These are phyloP conservation scores for Sicyos baderoa DNA, from an alignment of 306 rosid species.

Conservation along the genomic window DNA sequence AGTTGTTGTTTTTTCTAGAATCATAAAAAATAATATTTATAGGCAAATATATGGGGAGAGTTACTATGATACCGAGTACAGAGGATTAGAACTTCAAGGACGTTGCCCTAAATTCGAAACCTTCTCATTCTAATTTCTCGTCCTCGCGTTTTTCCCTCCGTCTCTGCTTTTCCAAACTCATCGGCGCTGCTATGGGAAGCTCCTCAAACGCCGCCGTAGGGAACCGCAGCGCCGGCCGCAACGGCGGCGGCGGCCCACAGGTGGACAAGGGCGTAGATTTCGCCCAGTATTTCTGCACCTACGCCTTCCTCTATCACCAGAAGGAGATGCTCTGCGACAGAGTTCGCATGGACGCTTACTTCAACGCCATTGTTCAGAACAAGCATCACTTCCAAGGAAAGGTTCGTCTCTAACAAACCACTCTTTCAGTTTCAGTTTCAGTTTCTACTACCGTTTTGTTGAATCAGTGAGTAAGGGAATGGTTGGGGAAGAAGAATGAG, in stretches of 20 bases:
- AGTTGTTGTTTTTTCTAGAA: no score
- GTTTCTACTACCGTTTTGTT: no score
- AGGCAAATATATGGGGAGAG: no score
- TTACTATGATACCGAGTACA: not conserved
- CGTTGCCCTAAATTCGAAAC: constrained; percentile 20
- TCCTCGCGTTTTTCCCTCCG: not conserved
- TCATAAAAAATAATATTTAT: no score
- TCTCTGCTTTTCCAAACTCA: no score
- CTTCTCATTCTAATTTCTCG: not conserved
- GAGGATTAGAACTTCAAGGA: not conserved
- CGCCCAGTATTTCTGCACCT: constrained; percentile 87
- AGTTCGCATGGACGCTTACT: constrained; percentile 97
- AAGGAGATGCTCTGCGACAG: constrained; percentile 99
- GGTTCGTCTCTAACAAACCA: no score
- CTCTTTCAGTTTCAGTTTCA: no score
- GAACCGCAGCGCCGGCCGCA: constrained; percentile 27
- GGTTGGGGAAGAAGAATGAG: no score
- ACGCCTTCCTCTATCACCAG: constrained; percentile 86
- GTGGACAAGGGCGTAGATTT: constrained; percentile 81
- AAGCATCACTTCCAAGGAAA: constrained; percentile 74
- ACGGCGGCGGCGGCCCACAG: constrained; percentile 21
- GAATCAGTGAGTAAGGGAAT: no score
- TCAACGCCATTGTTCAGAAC: constrained; percentile 67
- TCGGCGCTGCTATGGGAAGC: constrained; percentile 91
- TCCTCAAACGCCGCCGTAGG: constrained; percentile 34